phyloP scores from a whole-genome alignment of 306 rosid genomes.

The Begonia fuchsioides region DNA sequence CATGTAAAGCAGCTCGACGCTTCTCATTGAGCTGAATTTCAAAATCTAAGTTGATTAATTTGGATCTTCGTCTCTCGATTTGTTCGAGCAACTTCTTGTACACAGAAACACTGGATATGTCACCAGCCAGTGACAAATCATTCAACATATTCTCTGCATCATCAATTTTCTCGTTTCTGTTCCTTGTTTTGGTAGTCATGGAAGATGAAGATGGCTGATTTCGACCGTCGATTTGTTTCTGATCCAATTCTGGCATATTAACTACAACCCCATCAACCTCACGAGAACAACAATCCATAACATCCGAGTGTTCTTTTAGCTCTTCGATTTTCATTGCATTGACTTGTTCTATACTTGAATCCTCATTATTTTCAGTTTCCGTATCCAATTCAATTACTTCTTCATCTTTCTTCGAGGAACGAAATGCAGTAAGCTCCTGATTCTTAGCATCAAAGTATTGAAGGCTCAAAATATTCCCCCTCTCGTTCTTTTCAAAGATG shows the following conservation, averaged over 20 bases:
- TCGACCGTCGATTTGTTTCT: slow-evolving; percentile 12
- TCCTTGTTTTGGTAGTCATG: slow-evolving; percentile 30
- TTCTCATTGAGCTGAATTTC: slow-evolving; percentile 44
- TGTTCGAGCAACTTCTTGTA: slow-evolving; percentile 58
- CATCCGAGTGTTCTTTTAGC: slow-evolving; percentile 14
- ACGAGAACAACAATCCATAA: slow-evolving; percentile 13
- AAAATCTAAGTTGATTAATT: slow-evolving; percentile 20
- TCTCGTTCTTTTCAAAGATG: slow-evolving; percentile 4
- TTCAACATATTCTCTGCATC: slow-evolving; percentile 21
- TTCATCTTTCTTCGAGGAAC: slow-evolving; percentile 11
- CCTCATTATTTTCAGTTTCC: slow-evolving; percentile 22
- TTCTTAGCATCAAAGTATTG: slow-evolving; percentile 16
- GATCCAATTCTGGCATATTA: slow-evolving; percentile 21
- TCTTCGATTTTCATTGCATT: slow-evolving; percentile 29
- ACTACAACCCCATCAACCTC: slow-evolving; percentile 21
- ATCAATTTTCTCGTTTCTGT: slow-evolving; percentile 24
- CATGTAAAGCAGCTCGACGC: slow-evolving; percentile 16
- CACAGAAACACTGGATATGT: slow-evolving; percentile 14
- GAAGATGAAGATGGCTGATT: slow-evolving; percentile 29
- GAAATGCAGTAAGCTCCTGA: slow-evolving; percentile 18
- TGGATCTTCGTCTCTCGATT: slow-evolving; percentile 14
- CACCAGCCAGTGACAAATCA: slow-evolving; percentile 18
- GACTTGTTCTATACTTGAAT: slow-evolving; percentile 40
- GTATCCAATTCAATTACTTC: slow-evolving; percentile 45
- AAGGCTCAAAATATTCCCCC: slow-evolving; percentile 10